Percentiles rank a stretch among this genome's conserved stretches.
These are phyloP conservation scores for Cystobasidium onofrii DNA, from an alignment of 768 basidiomycete species.

Conservation along the genomic window DNA sequence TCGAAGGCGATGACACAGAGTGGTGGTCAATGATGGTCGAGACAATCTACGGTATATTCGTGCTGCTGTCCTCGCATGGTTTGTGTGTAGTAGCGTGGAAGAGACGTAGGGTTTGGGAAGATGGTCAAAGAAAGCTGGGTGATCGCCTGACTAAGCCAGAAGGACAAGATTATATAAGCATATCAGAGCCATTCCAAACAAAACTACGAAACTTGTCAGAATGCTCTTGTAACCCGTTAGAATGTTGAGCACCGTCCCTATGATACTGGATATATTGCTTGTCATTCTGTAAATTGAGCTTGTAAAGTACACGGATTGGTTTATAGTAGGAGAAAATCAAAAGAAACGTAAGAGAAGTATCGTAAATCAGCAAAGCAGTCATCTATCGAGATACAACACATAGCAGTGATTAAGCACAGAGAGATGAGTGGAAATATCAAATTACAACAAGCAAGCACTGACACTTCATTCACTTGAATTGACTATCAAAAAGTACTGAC, in stretches of 20 bases:
- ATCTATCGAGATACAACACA: neutral
- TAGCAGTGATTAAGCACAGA: neutral
- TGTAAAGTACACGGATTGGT: neutral
- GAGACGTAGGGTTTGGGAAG: too few relatives aligned
- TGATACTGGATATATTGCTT: conserved; percentile 8
- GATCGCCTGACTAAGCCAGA: too few relatives aligned
- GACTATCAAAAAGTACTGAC: neutral
- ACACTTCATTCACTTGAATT: neutral
- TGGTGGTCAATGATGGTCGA: neutral
- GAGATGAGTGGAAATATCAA: neutral
- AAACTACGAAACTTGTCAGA: too few relatives aligned
- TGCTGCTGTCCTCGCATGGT: too few relatives aligned
- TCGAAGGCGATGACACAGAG: neutral
- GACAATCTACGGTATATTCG: too few relatives aligned
- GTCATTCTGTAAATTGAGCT: neutral
- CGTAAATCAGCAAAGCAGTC: neutral
- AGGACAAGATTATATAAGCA: too few relatives aligned
- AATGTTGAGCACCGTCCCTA: neutral
- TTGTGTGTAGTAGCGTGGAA: too few relatives aligned
- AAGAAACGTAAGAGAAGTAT: too few relatives aligned
- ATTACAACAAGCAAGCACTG: neutral
- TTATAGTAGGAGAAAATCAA: too few relatives aligned
- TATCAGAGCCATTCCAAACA: too few relatives aligned
- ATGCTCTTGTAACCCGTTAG: too few relatives aligned
- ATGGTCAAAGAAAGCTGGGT: too few relatives aligned